These are phyloP conservation scores for Favolaschia claudopus DNA, from an alignment of 768 basidiomycete species.

Conservation along the genomic window DNA sequence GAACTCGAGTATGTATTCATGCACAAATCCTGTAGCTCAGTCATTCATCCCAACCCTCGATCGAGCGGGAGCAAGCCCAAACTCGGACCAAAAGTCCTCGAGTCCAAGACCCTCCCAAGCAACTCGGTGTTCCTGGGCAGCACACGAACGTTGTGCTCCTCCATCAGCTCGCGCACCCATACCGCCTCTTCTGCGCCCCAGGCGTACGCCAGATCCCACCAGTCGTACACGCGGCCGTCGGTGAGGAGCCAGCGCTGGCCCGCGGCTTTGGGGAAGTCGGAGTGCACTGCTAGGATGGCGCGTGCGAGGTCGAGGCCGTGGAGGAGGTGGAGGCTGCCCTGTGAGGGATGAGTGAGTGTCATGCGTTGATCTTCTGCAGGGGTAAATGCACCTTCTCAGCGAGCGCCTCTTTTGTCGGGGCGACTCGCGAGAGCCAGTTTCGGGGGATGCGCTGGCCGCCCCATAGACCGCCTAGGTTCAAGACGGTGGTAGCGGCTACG, in stretches of 20 bases:
- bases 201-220: slow-evolving; percentile 70
- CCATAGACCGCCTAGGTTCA: slow-evolving; percentile 72
- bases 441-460: slow-evolving; percentile 57
- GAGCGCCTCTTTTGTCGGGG: slow-evolving; percentile 62
- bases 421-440: slow-evolving; percentile 63
- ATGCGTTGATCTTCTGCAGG: background rate
- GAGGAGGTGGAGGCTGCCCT: slow-evolving; percentile 68
- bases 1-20: too few species aligned
- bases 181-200: slow-evolving; percentile 47
- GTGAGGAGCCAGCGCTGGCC: slow-evolving; percentile 66
- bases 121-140: slow-evolving; percentile 58
- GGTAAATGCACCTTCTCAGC: slow-evolving; percentile 47
- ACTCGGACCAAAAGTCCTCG: slow-evolving; percentile 67
- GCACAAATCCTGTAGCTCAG: too few species aligned
- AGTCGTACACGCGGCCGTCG: slow-evolving; percentile 66
- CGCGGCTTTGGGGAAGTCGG: slow-evolving; percentile 47
- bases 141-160: slow-evolving; percentile 54
- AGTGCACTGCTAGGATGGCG: slow-evolving; percentile 65
- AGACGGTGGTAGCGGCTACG: slow-evolving; percentile 54
- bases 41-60: slow-evolving; percentile 39
- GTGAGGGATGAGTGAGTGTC: background rate
- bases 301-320: slow-evolving; percentile 69
- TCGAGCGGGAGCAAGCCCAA: slow-evolving; percentile 51
- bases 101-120: slow-evolving; percentile 64
- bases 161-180: slow-evolving; percentile 70